A percentile compares a stretch with the other conserved stretches of the same genome.
These are phyloP conservation scores for Pleurotus salmoneostramineus DNA, from an alignment of 768 basidiomycete species.

Conservation along the genomic window DNA sequence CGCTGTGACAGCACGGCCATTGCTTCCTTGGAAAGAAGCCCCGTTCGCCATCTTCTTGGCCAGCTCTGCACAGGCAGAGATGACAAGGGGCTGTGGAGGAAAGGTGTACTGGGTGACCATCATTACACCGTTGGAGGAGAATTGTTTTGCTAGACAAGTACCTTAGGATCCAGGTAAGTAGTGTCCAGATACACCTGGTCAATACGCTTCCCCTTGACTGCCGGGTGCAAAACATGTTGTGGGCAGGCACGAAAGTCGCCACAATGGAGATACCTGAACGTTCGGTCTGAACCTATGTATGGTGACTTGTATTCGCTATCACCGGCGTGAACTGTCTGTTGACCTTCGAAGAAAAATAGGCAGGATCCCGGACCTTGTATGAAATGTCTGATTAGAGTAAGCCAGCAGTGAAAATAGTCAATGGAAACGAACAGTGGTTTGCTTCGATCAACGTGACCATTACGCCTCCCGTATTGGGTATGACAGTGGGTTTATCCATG, in stretches of 20 bases:
- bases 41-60: conserved; percentile 54
- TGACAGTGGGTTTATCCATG: conserved; percentile 66
- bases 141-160: conserved; percentile 13
- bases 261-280: conserved; percentile 92
- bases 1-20: neutral
- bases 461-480: conserved; percentile 85
- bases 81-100: conserved; percentile 91
- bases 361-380: conserved; percentile 71
- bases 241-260: conserved; percentile 94
- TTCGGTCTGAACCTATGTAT: conserved; percentile 61
- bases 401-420: neutral
- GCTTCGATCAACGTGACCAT: conserved; percentile 94
- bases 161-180: conserved; percentile 90
- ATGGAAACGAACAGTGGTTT: conserved; percentile 74
- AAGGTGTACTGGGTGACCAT: conserved; percentile 70
- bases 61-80: conserved; percentile 87
- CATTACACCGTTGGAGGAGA: neutral
- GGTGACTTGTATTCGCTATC: conserved; percentile 74
- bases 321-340: conserved; percentile 84
- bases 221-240: conserved; percentile 79
- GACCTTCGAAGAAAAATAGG: conserved; percentile 91
- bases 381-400: neutral
- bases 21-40: conserved; percentile 14
- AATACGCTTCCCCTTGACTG: conserved; percentile 73
- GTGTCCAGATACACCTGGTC: conserved; percentile 95